A percentile compares a stretch with the other conserved stretches of the same genome.
Conservation (phyloP, 805 yeast species). For the Kodamaea sagamina region DNA sequence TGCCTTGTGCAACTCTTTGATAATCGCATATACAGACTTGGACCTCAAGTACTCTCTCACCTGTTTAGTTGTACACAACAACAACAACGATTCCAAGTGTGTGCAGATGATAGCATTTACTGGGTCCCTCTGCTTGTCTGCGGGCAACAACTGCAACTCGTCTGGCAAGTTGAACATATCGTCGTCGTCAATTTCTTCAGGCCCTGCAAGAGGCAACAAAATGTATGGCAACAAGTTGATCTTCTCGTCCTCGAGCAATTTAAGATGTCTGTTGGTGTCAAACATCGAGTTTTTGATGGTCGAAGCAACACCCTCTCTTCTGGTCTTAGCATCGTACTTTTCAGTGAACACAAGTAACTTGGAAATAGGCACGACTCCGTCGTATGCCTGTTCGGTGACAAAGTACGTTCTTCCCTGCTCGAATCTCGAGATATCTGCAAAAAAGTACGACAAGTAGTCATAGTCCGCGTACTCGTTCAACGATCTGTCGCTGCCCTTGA, state of each 20-base stretch:
- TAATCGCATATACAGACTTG: constrained; percentile 81
- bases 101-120: constrained; percentile 60
- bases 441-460: constrained; percentile 84
- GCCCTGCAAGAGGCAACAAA: constrained; percentile 76
- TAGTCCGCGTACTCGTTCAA: constrained; percentile 72
- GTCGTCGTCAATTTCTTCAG: constrained; percentile 75
- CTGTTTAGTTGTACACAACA: constrained; percentile 72
- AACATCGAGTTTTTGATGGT: constrained; percentile 88
- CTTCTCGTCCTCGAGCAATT: constrained; percentile 56
- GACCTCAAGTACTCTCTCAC: constrained; percentile 77
- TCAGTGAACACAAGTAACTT: constrained; percentile 82
- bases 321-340: constrained; percentile 68
- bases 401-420: constrained; percentile 75
- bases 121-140: constrained; percentile 78
- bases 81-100: constrained; percentile 76
- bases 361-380: constrained; percentile 75
- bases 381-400: constrained; percentile 69
- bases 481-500: constrained; percentile 73
- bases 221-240: constrained; percentile 81
- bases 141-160: constrained; percentile 76
- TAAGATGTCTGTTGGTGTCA: constrained; percentile 68
- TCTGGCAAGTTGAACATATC: constrained; percentile 88
- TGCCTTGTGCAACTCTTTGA: constrained; percentile 80
- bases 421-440: constrained; percentile 86
- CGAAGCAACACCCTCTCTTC: constrained; percentile 92